Conservation (phyloP, 208 protist genomes). For the Leishmania braziliensis region DNA sequence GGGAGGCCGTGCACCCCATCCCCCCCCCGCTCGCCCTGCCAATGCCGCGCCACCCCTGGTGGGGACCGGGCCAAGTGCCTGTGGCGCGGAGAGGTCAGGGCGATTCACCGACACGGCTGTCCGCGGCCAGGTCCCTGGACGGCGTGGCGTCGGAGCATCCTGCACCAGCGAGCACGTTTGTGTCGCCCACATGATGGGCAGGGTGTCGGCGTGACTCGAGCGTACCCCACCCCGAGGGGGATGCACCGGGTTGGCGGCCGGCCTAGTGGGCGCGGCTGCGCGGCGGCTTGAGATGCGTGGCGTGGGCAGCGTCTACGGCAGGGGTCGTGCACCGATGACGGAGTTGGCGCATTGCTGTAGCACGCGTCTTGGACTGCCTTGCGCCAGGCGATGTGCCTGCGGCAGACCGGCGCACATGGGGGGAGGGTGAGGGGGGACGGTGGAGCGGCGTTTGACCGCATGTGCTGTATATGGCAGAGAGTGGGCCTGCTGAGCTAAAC, state of each 20-base stretch:
- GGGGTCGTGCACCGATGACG: neutral
- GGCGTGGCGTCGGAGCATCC: neutral
- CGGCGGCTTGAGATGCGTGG: neutral
- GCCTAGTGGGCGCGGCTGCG: neutral
- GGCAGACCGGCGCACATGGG: neutral
- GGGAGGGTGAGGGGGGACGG: no score
- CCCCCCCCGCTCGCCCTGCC: neutral
- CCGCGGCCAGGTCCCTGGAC: neutral
- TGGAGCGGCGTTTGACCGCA: no score
- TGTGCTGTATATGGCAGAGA: no score
- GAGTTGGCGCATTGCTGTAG: neutral
- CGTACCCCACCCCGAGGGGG: neutral
- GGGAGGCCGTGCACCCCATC: neutral
- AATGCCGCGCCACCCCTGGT: neutral
- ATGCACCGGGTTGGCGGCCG: neutral
- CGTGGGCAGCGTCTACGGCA: neutral
- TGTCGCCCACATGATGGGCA: neutral
- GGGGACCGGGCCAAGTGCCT: neutral
- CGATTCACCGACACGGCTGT: neutral
- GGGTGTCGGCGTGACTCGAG: neutral
- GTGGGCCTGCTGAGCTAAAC: no score
- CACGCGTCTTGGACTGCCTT: neutral
- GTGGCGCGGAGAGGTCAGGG: neutral
- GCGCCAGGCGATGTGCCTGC: neutral
- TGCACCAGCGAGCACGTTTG: neutral